Conservation (phyloP, 2,329 filamentous ascomycete genomes). For the Dothistroma septosporum region DNA sequence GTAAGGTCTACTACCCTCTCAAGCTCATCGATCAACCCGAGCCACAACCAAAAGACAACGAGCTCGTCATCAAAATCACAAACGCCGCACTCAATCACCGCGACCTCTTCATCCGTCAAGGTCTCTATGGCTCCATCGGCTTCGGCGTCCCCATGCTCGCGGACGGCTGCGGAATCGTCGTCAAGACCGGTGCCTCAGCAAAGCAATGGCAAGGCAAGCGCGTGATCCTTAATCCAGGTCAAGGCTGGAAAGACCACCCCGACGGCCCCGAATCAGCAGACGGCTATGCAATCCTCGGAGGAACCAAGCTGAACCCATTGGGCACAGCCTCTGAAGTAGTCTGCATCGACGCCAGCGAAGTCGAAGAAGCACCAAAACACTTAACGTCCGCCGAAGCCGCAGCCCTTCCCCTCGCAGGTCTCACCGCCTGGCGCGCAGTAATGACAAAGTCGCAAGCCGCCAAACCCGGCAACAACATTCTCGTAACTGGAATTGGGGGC, state of each 20-base stretch:
- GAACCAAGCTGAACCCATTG: constrained; percentile 58
- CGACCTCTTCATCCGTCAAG: constrained; percentile 89
- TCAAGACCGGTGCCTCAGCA: constrained; percentile 57
- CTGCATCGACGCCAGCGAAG: constrained; percentile 63
- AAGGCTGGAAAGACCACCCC: constrained; percentile 68
- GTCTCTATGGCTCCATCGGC: constrained; percentile 80
- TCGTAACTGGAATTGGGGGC: constrained; percentile 88
- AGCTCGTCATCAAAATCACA: constrained; percentile 71
- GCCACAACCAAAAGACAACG: constrained; percentile 53
- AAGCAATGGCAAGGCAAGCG: constrained; percentile 58
- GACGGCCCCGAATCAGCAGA: constrained; percentile 66
- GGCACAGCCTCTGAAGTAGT: constrained; percentile 75
- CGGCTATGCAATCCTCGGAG: constrained; percentile 64
- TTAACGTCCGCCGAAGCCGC: constrained; percentile 71
- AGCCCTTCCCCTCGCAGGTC: constrained; percentile 75
- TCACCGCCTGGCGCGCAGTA: constrained; percentile 85
- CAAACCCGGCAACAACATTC: constrained; percentile 64
- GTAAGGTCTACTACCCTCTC: constrained; percentile 76
- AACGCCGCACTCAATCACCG: constrained; percentile 89
- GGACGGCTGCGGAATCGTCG: constrained; percentile 75
- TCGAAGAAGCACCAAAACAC: constrained; percentile 72
- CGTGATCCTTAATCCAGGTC: constrained; percentile 73
- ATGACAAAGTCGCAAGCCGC: constrained; percentile 70
- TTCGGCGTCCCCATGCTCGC: constrained; percentile 75
- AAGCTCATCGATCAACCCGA: constrained; percentile 57